Evolutionary conservation across 1,139 yeast species (phyloP).

Genomic region (Zygoascus hellenicus): DNA sequence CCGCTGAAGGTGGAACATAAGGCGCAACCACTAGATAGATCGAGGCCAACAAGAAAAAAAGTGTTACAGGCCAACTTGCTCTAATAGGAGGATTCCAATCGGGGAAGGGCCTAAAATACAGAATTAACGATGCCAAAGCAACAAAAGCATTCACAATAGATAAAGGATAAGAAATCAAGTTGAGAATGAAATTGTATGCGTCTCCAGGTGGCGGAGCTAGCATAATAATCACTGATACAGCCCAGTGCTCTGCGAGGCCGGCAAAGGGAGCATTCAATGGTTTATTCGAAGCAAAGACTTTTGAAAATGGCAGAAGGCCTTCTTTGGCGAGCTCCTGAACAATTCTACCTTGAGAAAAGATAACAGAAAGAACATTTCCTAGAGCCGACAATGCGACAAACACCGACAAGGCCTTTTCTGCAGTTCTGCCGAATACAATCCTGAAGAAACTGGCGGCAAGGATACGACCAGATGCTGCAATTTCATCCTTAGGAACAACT

Average conservation of each 20-base stretch:
- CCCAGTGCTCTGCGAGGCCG: constrained; percentile 51
- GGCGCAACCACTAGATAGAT: constrained; percentile 73
- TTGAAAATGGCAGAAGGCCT: constrained; percentile 64
- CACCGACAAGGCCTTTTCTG: constrained; percentile 64
- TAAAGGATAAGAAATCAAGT: constrained; percentile 70
- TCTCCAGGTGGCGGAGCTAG: constrained; percentile 70
- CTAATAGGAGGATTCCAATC: constrained; percentile 73
- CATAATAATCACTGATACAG: constrained; percentile 49
- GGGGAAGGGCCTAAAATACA: constrained; percentile 48
- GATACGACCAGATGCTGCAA: constrained; percentile 58
- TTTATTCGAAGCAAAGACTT: constrained; percentile 46
- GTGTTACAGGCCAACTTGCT: constrained; percentile 57
- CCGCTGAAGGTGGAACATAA: constrained; percentile 67
- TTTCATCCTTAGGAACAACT: constrained; percentile 61
- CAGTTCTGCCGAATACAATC: constrained; percentile 62
- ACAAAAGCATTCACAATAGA: constrained; percentile 66
- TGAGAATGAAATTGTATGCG: constrained; percentile 68
- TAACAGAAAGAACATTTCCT: constrained; percentile 74
- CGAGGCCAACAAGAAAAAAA: constrained; percentile 63
- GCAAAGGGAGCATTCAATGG: constrained; percentile 54
- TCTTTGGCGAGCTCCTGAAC: constrained; percentile 71
- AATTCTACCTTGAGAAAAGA: constrained; percentile 72
- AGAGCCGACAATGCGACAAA: constrained; percentile 69
- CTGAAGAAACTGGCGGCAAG: constrained; percentile 71
- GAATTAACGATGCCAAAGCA: constrained; percentile 64